phyloP scores from a whole-genome alignment of 2,329 filamentous ascomycete genomes.

The Fusarium burgessii region DNA sequence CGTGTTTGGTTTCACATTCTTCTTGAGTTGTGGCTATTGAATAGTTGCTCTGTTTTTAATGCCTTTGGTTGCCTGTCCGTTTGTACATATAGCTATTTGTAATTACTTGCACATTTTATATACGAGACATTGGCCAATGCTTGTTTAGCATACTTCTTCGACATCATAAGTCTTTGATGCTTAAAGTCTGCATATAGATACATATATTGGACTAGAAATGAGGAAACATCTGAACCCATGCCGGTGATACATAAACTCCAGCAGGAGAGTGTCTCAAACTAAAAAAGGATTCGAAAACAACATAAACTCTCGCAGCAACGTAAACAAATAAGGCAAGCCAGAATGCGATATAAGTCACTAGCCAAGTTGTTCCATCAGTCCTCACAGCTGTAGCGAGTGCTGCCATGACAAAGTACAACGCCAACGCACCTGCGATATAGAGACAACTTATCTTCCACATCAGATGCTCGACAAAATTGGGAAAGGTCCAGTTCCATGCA shows the following conservation, averaged over 20 bases:
- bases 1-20: slow-evolving; percentile 24
- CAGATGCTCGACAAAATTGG: background rate
- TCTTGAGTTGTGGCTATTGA: slow-evolving; percentile 33
- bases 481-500: slow-evolving; percentile 11
- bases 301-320: background rate
- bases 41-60: slow-evolving; percentile 23
- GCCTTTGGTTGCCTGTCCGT: slow-evolving; percentile 4
- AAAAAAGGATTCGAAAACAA: slow-evolving; percentile 8
- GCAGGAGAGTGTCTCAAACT: background rate
- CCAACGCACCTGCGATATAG: background rate
- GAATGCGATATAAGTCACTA: slow-evolving; percentile 4
- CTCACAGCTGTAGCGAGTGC: background rate
- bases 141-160: background rate
- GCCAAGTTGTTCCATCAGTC: slow-evolving; percentile 1
- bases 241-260: background rate
- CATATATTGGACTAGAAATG: background rate
- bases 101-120: slow-evolving; percentile 28
- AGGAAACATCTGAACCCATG: slow-evolving; percentile 6
- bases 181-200: too few species aligned
- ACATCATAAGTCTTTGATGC: background rate
- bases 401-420: slow-evolving; percentile 4
- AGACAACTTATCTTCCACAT: slow-evolving; percentile 3
- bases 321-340: background rate
- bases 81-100: slow-evolving; percentile 39
- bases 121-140: background rate